These are phyloP conservation scores for Trichoderma cornu-damae DNA, from an alignment of 2,329 filamentous ascomycete genomes.

Conservation along the genomic window DNA sequence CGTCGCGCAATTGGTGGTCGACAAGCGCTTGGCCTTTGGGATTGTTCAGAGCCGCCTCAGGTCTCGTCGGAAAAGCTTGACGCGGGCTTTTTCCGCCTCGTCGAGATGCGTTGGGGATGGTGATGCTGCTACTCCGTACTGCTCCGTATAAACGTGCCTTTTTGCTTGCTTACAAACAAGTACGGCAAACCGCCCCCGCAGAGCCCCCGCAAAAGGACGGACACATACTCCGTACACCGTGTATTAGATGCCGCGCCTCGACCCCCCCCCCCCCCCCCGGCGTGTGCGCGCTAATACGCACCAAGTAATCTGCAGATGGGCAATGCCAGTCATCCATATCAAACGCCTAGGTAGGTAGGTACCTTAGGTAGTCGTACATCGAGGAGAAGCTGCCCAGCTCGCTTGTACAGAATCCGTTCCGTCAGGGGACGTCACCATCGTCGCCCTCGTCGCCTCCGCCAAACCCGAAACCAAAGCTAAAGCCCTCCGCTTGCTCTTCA, in stretches of 20 bases:
- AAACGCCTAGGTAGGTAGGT: too few species aligned
- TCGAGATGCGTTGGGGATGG: background rate
- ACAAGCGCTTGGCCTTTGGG: too few species aligned
- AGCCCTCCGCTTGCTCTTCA: constrained; percentile 30
- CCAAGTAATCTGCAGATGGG: background rate
- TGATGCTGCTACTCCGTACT: too few species aligned
- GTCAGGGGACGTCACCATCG: constrained; percentile 39
- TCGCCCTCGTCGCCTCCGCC: constrained; percentile 44
- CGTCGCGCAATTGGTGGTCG: background rate
- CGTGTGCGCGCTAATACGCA: background rate
- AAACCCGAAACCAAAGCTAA: constrained; percentile 46
- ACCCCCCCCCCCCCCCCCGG: background rate
- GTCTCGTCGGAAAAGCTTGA: background rate
- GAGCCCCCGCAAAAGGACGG: constrained; percentile 3
- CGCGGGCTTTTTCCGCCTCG: background rate
- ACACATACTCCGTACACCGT: too few species aligned
- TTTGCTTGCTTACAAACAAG: too few species aligned
- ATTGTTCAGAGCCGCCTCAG: background rate
- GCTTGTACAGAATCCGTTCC: background rate
- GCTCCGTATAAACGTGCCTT: too few species aligned
- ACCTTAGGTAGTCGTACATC: background rate
- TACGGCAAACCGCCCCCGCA: too few species aligned
- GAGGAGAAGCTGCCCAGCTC: background rate
- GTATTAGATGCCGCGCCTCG: too few species aligned
- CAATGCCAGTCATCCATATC: background rate